phyloP scores from a whole-genome alignment of 805 yeast species.

The Nakazawaea ernobii region DNA sequence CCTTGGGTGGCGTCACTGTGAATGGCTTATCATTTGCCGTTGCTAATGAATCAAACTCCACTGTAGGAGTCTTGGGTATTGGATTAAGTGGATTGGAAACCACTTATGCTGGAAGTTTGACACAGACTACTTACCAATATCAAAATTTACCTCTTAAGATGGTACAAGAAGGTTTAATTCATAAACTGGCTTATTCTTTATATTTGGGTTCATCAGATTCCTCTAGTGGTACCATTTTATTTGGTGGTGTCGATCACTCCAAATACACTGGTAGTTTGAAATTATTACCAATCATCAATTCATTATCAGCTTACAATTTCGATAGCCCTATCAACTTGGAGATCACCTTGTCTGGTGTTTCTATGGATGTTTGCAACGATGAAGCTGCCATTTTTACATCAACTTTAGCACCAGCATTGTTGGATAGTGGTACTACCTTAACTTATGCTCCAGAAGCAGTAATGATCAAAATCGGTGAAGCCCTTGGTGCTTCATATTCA shows the following conservation, averaged over 20 bases:
- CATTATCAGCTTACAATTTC: conserved; percentile 27
- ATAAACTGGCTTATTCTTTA: conserved; percentile 54
- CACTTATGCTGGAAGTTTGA: conserved; percentile 34
- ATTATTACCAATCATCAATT: conserved; percentile 47
- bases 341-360: conserved; percentile 38
- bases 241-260: conserved; percentile 68
- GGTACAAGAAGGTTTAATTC: conserved; percentile 51
- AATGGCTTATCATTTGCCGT: conserved; percentile 63
- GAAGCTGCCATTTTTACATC: conserved; percentile 17
- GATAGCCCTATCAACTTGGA: conserved; percentile 39
- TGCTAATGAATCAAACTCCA: conserved; percentile 58
- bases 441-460: conserved; percentile 36
- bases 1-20: conserved; percentile 43
- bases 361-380: conserved; percentile 10
- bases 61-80: conserved; percentile 69
- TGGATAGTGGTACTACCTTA: conserved; percentile 58
- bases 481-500: conserved; percentile 38
- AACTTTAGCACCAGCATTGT: conserved; percentile 32
- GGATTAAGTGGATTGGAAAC: conserved; percentile 68
- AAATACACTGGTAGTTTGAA: conserved; percentile 50
- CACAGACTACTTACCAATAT: conserved; percentile 34
- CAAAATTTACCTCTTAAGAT: conserved; percentile 62
- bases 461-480: conserved; percentile 18
- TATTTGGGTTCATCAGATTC: conserved; percentile 43
- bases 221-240: conserved; percentile 48